Base-by-base conservation (phyloP, 192 early-diverging fungal genomes). In the Coemansia sp. region DNA sequence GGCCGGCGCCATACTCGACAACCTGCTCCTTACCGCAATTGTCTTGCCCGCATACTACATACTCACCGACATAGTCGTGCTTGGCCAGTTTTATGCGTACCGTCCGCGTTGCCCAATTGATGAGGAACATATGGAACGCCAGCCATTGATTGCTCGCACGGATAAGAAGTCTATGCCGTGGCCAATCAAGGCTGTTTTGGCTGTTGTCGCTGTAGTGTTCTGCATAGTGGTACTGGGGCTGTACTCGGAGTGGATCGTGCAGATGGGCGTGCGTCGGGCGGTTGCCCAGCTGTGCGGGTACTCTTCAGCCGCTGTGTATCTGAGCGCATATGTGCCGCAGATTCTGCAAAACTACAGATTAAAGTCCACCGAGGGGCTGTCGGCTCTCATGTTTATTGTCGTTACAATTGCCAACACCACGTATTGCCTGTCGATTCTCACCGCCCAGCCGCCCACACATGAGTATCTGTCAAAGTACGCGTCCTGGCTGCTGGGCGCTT, bases 301-400 rank as follows among this genome's bases (percentile, higher is more conserved):
- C 83, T 57, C 74, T 5, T 89, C 87, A 49, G 89, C 89, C 0
- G 21, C 85, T 3, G 73, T 91, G 0, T 93, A 93, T 57, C 71
- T 88, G 4, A 81, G 85, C 47, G 84, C 85, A 2, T 86, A 91
- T 53, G 63, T 92, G 18, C 92, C 92, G 2, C 92, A 94, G 64
- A 86, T 94, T 23, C 68, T 88, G 54, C 82, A 86, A 64, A 94
- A 94, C 76, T 84, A 80, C 65, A 57, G 67, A 20, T 78, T 79
- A 51, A 82, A 86, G 58, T 86, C 84, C 4, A 87, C 85, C 21
- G 91, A 92, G 60, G 92, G 92, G 4, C 81, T 94, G 31, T 87
- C 87, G 5, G 48, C 90, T 40, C 83, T 84, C 17, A 92, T 92
- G 90, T 94, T 94, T 67, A 56, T 85, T 15, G 84, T 90, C 63